Evolutionary conservation across 768 basidiomycete genomes (phyloP).

Genomic region (Pleurotus tuoliensis): DNA sequence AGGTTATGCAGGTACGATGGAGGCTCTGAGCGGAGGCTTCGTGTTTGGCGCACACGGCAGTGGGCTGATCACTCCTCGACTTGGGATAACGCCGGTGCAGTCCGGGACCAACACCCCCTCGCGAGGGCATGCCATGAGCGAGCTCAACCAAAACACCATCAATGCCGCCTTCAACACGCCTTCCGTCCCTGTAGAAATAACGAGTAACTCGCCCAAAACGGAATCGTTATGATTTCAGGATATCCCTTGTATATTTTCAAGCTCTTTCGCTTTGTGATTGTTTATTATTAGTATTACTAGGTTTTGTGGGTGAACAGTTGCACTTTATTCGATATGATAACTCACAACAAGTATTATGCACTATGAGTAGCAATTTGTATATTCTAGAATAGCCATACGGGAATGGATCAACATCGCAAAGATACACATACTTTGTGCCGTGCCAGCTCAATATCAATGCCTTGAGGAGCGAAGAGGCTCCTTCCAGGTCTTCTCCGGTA

Average conservation of each 20-base stretch:
- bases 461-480: no score
- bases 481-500: no score
- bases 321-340: conserved; percentile 3
- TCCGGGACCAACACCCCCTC: conserved; percentile 53
- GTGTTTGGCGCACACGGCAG: conserved; percentile 82
- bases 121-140: conserved; percentile 16
- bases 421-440: no score
- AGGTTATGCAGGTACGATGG: conserved; percentile 76
- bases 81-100: conserved; percentile 54
- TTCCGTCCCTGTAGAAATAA: conserved; percentile 2
- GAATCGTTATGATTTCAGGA: conserved; percentile 21
- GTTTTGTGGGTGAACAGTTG: not conserved
- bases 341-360: not conserved
- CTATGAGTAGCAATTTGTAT: not conserved
- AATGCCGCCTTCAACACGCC: conserved; percentile 41
- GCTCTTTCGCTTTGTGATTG: conserved; percentile 5
- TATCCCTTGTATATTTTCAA: not conserved
- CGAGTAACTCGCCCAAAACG: conserved; percentile 18
- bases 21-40: conserved; percentile 82
- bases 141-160: conserved; percentile 42
- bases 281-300: conserved; percentile 9
- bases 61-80: conserved; percentile 74
- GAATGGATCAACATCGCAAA: no score
- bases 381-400: no score
- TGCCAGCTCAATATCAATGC: no score